Evolutionary conservation across 2,329 filamentous ascomycete genomes (phyloP).

Genomic region (Fusarium clavum): DNA sequence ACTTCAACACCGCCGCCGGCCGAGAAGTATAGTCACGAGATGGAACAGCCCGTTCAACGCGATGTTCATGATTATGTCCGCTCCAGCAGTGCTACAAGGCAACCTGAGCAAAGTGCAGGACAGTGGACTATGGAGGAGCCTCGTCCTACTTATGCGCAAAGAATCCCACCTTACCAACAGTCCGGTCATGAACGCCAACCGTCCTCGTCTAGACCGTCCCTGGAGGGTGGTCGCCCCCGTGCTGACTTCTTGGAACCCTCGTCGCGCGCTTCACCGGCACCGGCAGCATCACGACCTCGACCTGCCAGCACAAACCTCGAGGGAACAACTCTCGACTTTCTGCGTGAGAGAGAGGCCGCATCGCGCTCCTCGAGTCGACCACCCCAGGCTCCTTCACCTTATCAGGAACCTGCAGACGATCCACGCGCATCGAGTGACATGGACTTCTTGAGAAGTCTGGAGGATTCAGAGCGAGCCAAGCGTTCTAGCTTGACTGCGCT

Average conservation of each 20-base stretch:
- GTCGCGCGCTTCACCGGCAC: constrained; percentile 49
- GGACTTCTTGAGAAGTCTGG: constrained; percentile 82
- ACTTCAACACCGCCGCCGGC: constrained; percentile 69
- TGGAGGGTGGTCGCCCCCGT: constrained; percentile 46
- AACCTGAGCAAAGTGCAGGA: constrained; percentile 33
- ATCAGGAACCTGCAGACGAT: constrained; percentile 52
- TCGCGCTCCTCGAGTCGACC: constrained; percentile 53
- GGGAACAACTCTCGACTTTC: constrained; percentile 79
- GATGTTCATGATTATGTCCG: constrained; percentile 43
- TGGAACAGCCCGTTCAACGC: constrained; percentile 32
- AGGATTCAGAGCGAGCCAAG: constrained; percentile 70
- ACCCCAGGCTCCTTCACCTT: constrained; percentile 55
- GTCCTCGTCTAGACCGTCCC: constrained; percentile 43
- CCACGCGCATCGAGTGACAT: constrained; percentile 72
- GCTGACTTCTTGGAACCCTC: constrained; percentile 43
- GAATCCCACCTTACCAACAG: constrained; percentile 45
- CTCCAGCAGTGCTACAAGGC: constrained; percentile 47
- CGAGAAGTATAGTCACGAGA: constrained; percentile 52
- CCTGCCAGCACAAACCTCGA: constrained; percentile 87
- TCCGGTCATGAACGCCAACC: constrained; percentile 45
- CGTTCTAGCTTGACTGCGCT: constrained; percentile 78
- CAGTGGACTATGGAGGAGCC: constrained; percentile 37
- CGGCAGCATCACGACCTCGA: constrained; percentile 65
- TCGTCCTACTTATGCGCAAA: constrained; percentile 30
- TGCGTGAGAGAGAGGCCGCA: constrained; percentile 79